Evolutionary conservation across 345 rosid genomes (phyloP), one percentile per base, ranked within the genome.

Genomic region (Salix koriyanagi): DNA sequence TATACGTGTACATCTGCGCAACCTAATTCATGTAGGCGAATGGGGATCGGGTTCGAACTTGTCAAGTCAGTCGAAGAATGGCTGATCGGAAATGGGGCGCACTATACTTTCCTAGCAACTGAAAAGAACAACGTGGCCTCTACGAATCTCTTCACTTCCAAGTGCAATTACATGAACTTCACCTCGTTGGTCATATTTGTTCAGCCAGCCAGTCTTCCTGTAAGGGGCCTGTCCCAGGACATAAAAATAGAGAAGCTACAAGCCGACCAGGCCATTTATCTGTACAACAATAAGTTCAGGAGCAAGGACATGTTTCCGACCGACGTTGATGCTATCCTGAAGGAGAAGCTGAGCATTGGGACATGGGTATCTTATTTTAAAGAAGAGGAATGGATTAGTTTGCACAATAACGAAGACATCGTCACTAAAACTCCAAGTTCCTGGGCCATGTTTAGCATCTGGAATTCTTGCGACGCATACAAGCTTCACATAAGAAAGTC

Each of bases 31-130:
- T 75, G 67, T 65, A 87, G 92, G 84, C 66, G 92, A 46, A 77
- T 80, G 89, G 90, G 90, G 75, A 89, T 89, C 42, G 92, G 92
- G 54, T 74, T 85, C 14, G 79, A 76, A 58, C 92, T 89, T 42
- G 84, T 89, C 18, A 83, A 79, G 65, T 78, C 90, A 23, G 74
- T 86, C 28, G 92, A 87, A 75, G 89, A 87, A 67, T 89, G 90
- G 89, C 76, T 87, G 77, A 52, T 70, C 15, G 75, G 74, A 39
- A 83, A 84, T 42, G 90, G 88, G 74, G 89, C 92, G 37, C 44
- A 85, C 37, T 84, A 83, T 75, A 75, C 77, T 5, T 79, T 87
- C 70, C 69, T 87, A 30, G 90, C 92, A 36, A 81, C 88, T 3
- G 90, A 87, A 46, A 81, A 82, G 81, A 77, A 75, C 50, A 89